A percentile compares a stretch with the other conserved stretches of the same genome.
Evolutionary conservation across 192 early-diverging fungal genomes (phyloP).

Genomic region (Backusella macrospora): DNA sequence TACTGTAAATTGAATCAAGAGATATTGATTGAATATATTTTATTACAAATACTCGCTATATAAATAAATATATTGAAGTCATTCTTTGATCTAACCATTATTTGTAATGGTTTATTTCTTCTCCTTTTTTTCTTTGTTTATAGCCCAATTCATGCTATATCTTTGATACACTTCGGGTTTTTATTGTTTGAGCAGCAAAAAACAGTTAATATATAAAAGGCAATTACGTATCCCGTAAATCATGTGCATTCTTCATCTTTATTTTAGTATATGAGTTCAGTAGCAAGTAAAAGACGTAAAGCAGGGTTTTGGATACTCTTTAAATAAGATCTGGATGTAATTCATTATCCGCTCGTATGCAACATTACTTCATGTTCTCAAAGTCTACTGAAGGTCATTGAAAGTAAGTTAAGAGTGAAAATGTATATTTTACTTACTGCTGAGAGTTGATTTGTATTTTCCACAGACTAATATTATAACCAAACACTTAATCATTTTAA

Average conservation of each 20-base stretch:
- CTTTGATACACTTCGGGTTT: slow-evolving; percentile 5
- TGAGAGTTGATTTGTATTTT: neutral
- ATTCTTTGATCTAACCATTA: too few relatives aligned
- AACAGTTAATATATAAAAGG: neutral
- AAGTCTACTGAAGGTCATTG: neutral
- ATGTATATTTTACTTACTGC: neutral
- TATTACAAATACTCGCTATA: neutral
- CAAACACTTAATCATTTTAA: neutral
- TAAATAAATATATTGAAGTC: neutral
- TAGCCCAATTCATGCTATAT: neutral
- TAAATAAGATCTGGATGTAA: neutral
- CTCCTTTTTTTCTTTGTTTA: neutral
- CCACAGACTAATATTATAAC: neutral
- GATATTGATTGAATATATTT: neutral
- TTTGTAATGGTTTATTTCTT: neutral
- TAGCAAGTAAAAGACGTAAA: neutral
- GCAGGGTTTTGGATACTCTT: neutral
- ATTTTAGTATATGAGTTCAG: neutral
- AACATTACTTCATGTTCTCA: neutral
- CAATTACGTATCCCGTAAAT: neutral
- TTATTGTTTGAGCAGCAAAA: neutral
- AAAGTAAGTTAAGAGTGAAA: neutral
- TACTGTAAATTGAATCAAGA: neutral
- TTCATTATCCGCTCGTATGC: neutral
- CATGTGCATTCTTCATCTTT: neutral